A percentile compares a stretch with the other conserved stretches of the same genome.
These are phyloP conservation scores for Neurospora tetraspora DNA, from an alignment of 495 filamentous ascomycete species.

Conservation along the genomic window DNA sequence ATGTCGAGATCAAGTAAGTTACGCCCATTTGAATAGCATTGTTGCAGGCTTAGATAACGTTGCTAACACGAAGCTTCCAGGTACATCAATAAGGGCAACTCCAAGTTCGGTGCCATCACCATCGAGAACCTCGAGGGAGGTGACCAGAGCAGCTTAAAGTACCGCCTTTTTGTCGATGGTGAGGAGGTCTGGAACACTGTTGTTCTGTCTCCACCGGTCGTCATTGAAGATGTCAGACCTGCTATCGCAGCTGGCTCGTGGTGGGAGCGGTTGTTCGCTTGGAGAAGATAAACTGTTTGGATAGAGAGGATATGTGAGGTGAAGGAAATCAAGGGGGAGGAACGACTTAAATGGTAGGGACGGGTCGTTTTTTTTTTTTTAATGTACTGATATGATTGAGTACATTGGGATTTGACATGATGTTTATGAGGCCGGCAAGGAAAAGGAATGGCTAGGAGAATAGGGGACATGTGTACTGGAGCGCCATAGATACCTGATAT, in stretches of 20 bases:
- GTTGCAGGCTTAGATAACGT: background rate
- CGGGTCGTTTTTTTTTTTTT: background rate
- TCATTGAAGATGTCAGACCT: conserved; percentile 5
- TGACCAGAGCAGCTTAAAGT: conserved; percentile 58
- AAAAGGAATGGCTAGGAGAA: background rate
- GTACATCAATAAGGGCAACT: conserved; percentile 78
- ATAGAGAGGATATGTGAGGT: background rate
- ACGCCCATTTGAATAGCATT: background rate
- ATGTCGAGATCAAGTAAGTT: conserved; percentile 66
- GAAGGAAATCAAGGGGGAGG: background rate
- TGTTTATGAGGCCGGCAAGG: background rate
- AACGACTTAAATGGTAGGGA: background rate
- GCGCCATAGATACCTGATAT: background rate
- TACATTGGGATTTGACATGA: background rate
- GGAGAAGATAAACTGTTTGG: background rate
- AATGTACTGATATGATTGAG: background rate
- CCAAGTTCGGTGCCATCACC: conserved; percentile 84
- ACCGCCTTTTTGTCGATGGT: conserved; percentile 75
- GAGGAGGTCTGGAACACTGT: conserved; percentile 64
- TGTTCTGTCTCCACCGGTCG: conserved; percentile 38
- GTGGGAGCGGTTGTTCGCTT: conserved; percentile 26
- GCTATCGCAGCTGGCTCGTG: conserved; percentile 18
- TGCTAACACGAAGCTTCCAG: conserved; percentile 24
- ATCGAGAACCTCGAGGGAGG: conserved; percentile 55
- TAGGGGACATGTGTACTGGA: background rate